A percentile compares a stretch with the other conserved stretches of the same genome.
phyloP scores from a whole-genome alignment of 2,329 filamentous ascomycete genomes.

The Nectriaceae sp. region DNA sequence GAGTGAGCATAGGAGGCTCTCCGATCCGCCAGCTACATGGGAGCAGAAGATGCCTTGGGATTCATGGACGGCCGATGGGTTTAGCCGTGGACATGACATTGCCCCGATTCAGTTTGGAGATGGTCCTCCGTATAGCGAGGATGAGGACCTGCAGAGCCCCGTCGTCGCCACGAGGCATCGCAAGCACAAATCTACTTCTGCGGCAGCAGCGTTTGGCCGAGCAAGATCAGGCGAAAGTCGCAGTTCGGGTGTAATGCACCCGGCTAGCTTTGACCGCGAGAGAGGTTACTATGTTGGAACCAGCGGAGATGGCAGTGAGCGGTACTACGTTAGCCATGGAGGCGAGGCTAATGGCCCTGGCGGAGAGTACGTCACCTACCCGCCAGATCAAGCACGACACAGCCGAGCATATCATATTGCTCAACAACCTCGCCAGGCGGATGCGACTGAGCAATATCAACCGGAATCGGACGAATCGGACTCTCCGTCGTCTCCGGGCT shows the following conservation, averaged over 20 bases:
- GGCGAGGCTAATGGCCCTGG: conserved; percentile 74
- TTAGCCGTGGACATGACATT: conserved; percentile 68
- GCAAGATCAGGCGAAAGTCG: conserved; percentile 47
- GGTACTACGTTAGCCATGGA: conserved; percentile 72
- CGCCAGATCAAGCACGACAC: conserved; percentile 62
- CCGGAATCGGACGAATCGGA: conserved; percentile 61
- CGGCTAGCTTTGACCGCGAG: conserved; percentile 57
- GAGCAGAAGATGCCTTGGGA: conserved; percentile 67
- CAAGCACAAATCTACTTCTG: conserved; percentile 75
- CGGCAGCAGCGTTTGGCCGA: conserved; percentile 45
- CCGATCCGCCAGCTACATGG: conserved; percentile 78
- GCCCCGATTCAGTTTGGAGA: conserved; percentile 83
- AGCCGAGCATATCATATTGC: conserved; percentile 48
- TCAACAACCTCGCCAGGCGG: conserved; percentile 48
- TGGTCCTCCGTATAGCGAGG: conserved; percentile 84
- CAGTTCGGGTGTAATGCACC: conserved; percentile 44
- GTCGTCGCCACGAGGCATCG: conserved; percentile 83
- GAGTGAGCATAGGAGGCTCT: conserved; percentile 79
- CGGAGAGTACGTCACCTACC: conserved; percentile 80
- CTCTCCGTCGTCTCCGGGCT: conserved; percentile 59
- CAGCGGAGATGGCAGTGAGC: conserved; percentile 70
- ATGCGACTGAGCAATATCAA: conserved; percentile 53
- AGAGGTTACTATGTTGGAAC: conserved; percentile 68
- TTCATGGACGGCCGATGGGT: conserved; percentile 53
- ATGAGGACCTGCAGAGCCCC: conserved; percentile 91